Evolutionary conservation across 768 basidiomycete species (phyloP).

Genomic region (Chiua virens): DNA sequence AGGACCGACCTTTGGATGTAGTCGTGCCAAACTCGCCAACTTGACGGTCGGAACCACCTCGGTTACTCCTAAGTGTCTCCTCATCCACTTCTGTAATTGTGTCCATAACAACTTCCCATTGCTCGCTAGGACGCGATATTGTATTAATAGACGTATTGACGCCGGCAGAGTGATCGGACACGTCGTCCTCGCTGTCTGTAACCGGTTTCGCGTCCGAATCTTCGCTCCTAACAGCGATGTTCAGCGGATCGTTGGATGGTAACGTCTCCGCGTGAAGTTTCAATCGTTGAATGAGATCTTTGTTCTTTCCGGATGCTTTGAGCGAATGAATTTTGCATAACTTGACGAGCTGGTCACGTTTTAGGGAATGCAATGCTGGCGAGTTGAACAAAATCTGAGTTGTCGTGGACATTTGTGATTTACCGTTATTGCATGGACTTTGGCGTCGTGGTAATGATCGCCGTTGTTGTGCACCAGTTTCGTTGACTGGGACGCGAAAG

Average conservation of each 20-base stretch:
- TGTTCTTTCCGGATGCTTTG: constrained; percentile 79
- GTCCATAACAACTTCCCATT: constrained; percentile 89
- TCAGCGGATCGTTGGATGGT: constrained; percentile 54
- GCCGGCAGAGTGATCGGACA: constrained; percentile 22
- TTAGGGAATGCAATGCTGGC: constrained; percentile 78
- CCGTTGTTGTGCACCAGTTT: constrained; percentile 4
- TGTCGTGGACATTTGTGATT: constrained; percentile 56
- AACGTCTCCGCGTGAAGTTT: constrained; percentile 67
- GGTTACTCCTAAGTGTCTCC: constrained; percentile 37
- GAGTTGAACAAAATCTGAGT: constrained; percentile 84
- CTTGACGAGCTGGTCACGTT: constrained; percentile 81
- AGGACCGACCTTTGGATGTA: constrained; percentile 57
- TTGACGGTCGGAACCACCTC: constrained; percentile 39
- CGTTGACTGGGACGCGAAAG: constrained; percentile 15
- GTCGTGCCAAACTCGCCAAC: constrained; percentile 75
- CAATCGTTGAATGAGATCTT: constrained; percentile 67
- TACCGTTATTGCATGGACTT: constrained; percentile 6
- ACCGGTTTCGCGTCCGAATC: constrained; percentile 29
- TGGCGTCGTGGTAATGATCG: neutral
- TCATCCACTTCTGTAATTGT: constrained; percentile 71
- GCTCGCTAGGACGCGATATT: constrained; percentile 65
- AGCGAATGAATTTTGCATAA: constrained; percentile 82
- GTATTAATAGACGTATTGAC: constrained; percentile 10
- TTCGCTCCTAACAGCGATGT: constrained; percentile 55
- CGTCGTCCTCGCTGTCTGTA: constrained; percentile 33